phyloP scores from a whole-genome alignment of 2,329 filamentous ascomycete species.

The Xylogone sp. region DNA sequence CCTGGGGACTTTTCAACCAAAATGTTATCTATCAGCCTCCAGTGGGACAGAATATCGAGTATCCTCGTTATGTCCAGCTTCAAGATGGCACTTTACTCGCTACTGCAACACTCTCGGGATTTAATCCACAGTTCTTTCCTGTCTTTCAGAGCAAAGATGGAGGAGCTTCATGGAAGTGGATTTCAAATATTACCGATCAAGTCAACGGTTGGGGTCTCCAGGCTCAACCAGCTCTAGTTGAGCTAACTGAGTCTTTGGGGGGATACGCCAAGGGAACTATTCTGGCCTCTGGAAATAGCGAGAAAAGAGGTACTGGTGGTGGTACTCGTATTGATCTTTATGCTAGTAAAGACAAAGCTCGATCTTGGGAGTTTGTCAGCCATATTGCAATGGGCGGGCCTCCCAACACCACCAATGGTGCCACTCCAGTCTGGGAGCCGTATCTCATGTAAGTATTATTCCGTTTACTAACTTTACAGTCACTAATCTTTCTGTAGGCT shows the following conservation, averaged over 20 bases:
- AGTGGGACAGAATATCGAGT: background rate
- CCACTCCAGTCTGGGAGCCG: constrained; percentile 68
- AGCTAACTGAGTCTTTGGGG: constrained; percentile 54
- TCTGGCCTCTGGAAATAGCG: constrained; percentile 46
- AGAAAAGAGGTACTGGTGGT: constrained; percentile 8
- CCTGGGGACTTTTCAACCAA: background rate
- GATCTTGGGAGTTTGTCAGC: constrained; percentile 61
- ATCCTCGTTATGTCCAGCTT: constrained; percentile 1
- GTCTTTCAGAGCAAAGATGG: constrained; percentile 45
- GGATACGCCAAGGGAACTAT: constrained; percentile 57
- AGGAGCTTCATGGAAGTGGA: constrained; percentile 54
- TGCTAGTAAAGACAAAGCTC: constrained; percentile 53
- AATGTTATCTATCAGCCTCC: background rate
- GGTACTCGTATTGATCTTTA: constrained; percentile 64
- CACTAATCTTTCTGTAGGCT: constrained; percentile 17
- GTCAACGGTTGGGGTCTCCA: constrained; percentile 59
- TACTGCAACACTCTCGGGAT: background rate
- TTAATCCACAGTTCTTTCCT: constrained; percentile 34
- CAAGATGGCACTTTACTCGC: constrained; percentile 1
- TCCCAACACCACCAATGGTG: constrained; percentile 50
- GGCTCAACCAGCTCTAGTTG: constrained; percentile 64
- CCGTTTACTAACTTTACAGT: background rate
- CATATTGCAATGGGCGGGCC: constrained; percentile 58
- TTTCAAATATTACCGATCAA: constrained; percentile 56
- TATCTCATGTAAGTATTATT: constrained; percentile 42